phyloP scores from a whole-genome alignment of 2,329 filamentous ascomycete genomes.

The Claviceps sp. region DNA sequence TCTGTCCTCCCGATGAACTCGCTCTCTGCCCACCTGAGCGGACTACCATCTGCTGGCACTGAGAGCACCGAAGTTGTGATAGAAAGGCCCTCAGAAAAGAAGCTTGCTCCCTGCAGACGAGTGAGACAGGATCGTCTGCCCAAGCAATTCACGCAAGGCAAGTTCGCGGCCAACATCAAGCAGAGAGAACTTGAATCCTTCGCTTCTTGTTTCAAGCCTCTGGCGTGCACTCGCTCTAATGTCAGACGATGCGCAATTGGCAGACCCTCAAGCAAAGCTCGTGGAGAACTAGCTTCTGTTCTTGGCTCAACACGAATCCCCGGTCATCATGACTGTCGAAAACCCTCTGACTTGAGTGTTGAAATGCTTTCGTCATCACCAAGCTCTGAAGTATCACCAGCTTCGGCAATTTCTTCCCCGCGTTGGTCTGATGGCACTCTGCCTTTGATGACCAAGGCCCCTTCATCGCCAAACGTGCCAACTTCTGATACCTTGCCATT shows the following conservation, averaged over 20 bases:
- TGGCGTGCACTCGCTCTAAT: background rate
- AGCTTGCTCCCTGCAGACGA: background rate
- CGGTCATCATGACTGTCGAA: background rate
- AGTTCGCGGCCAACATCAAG: background rate
- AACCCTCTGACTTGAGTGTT: background rate
- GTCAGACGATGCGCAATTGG: background rate
- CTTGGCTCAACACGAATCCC: background rate
- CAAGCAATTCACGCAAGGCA: background rate
- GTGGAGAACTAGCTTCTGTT: background rate
- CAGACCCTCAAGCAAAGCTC: background rate
- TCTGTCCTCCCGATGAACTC: background rate
- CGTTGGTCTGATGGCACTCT: background rate
- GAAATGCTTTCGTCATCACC: background rate
- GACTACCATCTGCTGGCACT: background rate
- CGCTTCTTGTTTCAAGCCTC: conserved; percentile 1
- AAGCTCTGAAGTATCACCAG: background rate
- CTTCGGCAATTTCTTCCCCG: background rate
- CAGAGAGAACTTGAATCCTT: background rate
- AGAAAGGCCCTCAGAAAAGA: background rate
- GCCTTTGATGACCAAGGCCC: background rate
- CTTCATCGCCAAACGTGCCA: background rate
- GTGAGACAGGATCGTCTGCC: background rate
- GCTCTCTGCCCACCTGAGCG: background rate
- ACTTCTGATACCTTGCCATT: background rate
- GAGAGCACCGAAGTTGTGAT: background rate